These are phyloP conservation scores for Cutaneotrichosporon dermatis DNA, from an alignment of 1,284 basidiomycete species.

Conservation along the genomic window DNA sequence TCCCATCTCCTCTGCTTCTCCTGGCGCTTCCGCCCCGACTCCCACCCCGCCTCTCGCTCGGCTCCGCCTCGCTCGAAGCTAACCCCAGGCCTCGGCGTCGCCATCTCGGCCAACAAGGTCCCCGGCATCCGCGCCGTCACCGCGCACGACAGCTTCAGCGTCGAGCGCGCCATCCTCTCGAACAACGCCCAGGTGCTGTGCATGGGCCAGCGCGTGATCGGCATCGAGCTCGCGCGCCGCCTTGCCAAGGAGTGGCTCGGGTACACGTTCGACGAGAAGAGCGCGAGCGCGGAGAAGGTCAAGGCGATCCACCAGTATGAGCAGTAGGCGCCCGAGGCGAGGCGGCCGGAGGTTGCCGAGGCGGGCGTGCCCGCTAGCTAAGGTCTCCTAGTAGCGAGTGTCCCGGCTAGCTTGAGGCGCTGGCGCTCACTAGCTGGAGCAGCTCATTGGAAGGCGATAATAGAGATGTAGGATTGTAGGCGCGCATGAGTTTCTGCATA, in stretches of 20 bases:
- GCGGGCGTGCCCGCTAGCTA: too few species aligned
- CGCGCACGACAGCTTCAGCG: slow-evolving; percentile 51
- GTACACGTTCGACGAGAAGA: slow-evolving; percentile 48
- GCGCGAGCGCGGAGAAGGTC: slow-evolving; percentile 49
- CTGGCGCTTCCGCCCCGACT: too few species aligned
- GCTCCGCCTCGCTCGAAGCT: not conserved
- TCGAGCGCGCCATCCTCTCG: slow-evolving; percentile 50
- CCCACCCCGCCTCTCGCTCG: too few species aligned
- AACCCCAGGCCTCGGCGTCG: slow-evolving; percentile 40
- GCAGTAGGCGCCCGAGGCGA: not conserved
- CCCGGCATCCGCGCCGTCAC: slow-evolving; percentile 49
- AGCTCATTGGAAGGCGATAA: too few species aligned
- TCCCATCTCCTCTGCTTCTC: too few species aligned
- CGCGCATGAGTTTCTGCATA: too few species aligned
- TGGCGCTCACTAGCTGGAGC: too few species aligned
- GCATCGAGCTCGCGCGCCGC: slow-evolving; percentile 49
- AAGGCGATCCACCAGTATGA: slow-evolving; percentile 47
- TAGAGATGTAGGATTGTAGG: too few species aligned
- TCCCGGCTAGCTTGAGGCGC: too few species aligned
- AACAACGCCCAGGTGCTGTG: slow-evolving; percentile 52
- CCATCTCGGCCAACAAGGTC: slow-evolving; percentile 50
- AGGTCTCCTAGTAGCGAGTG: too few species aligned
- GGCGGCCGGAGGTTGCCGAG: too few species aligned
- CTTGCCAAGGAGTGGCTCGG: slow-evolving; percentile 51
- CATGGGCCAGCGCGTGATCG: slow-evolving; percentile 52